phyloP scores from a whole-genome alignment of 1,284 basidiomycete genomes.

The Pyrrhoderma lamaoense region DNA sequence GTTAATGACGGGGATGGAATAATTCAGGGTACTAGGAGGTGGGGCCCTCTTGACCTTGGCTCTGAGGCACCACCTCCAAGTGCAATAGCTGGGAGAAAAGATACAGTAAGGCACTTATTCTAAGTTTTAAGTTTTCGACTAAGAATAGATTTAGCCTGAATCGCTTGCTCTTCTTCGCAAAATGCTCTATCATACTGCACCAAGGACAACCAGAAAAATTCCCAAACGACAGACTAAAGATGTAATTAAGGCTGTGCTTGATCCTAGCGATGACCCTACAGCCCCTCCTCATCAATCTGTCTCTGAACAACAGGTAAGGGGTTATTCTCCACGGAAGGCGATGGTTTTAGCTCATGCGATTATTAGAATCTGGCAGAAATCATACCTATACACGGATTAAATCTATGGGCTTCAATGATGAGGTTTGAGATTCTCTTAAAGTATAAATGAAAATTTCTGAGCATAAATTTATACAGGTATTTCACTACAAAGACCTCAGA shows the following conservation, averaged over 20 bases:
- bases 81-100: slow-evolving; percentile 54
- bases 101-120: slow-evolving; percentile 34
- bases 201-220: slow-evolving; percentile 45
- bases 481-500: slow-evolving; percentile 12
- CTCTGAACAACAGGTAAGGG: slow-evolving; percentile 50
- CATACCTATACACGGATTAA: slow-evolving; percentile 15
- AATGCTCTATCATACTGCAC: slow-evolving; percentile 49
- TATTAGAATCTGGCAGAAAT: slow-evolving; percentile 11
- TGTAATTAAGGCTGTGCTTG: slow-evolving; percentile 41
- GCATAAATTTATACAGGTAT: slow-evolving; percentile 3
- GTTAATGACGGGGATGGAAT: slow-evolving; percentile 2
- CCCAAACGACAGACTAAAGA: slow-evolving; percentile 41
- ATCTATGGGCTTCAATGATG: slow-evolving; percentile 18
- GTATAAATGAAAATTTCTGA: background rate
- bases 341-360: background rate
- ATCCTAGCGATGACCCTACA: slow-evolving; percentile 43
- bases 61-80: slow-evolving; percentile 54
- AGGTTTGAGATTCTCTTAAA: slow-evolving; percentile 6
- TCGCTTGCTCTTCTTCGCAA: slow-evolving; percentile 50
- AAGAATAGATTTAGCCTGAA: slow-evolving; percentile 35
- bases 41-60: slow-evolving; percentile 51
- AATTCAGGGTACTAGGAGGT: slow-evolving; percentile 36
- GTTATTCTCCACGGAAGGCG: slow-evolving; percentile 32
- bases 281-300: slow-evolving; percentile 46
- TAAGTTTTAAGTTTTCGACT: slow-evolving; percentile 2